These are phyloP conservation scores for Pseudogymnoascus sp. DNA, from an alignment of 2,329 filamentous ascomycete species.

Conservation along the genomic window DNA sequence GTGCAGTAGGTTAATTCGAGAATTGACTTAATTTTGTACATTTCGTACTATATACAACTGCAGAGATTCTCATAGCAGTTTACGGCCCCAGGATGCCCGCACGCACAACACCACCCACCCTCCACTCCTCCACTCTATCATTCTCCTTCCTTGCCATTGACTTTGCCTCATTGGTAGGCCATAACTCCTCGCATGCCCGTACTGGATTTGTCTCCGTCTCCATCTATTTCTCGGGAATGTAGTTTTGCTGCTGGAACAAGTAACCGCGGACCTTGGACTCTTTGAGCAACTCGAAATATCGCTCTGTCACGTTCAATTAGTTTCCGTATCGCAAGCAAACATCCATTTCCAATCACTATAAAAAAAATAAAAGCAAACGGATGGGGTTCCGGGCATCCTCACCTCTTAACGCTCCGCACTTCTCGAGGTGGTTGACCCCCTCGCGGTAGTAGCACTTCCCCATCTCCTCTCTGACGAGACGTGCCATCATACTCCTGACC, in stretches of 20 bases:
- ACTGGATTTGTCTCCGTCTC: neutral
- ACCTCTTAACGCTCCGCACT: slow-evolving; percentile 77
- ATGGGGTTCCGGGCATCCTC: slow-evolving; percentile 28
- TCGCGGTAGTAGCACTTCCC: slow-evolving; percentile 78
- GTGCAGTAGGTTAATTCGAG: neutral
- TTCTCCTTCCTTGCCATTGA: slow-evolving; percentile 2
- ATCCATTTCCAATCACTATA: neutral
- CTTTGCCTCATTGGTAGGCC: neutral
- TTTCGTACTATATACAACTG: slow-evolving; percentile 9
- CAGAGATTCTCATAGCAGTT: neutral
- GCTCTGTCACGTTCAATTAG: slow-evolving; percentile 43
- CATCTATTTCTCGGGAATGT: slow-evolving; percentile 42
- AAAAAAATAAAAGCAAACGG: neutral
- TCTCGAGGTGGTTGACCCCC: slow-evolving; percentile 82
- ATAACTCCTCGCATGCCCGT: neutral
- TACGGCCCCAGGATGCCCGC: neutral
- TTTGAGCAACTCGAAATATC: slow-evolving; percentile 71
- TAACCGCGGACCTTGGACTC: slow-evolving; percentile 71
- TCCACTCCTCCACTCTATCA: neutral
- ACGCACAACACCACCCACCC: neutral
- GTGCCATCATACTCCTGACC: slow-evolving; percentile 83
- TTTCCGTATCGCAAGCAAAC: neutral
- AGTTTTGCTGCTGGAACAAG: slow-evolving; percentile 73
- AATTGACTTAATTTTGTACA: slow-evolving; percentile 9
- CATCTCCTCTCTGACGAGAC: slow-evolving; percentile 73